Percentiles rank a stretch among this genome's conserved stretches.
These are phyloP conservation scores for Cicer arietinum DNA, from an alignment of 306 rosid genomes.

Conservation along the genomic window DNA sequence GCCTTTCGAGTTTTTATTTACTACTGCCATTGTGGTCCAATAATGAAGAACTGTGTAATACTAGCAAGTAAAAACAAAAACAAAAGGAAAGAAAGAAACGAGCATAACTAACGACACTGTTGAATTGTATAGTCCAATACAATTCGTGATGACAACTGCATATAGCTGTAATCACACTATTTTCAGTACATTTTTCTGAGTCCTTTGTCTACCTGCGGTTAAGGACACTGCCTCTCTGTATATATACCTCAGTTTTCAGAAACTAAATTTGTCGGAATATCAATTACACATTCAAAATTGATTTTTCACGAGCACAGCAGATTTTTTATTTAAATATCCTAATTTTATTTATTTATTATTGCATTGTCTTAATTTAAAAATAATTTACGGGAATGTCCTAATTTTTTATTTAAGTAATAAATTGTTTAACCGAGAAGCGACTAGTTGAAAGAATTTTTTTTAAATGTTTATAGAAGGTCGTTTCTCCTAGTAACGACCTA, in stretches of 20 bases:
- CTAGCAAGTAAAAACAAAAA: not conserved
- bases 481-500: no score
- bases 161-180: not conserved
- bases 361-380: no score
- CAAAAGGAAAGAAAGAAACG: not conserved
- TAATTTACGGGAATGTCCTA: no score
- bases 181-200: not conserved
- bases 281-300: not conserved
- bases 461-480: no score
- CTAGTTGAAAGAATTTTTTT: no score
- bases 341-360: no score
- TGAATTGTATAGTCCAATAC: not conserved
- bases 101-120: slow-evolving; percentile 3
- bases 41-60: not conserved
- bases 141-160: not conserved
- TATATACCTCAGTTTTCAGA: slow-evolving; percentile 2
- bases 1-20: slow-evolving; percentile 19
- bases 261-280: not conserved
- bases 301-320: not conserved
- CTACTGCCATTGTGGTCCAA: slow-evolving; percentile 34
- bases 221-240: not conserved
- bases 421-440: no score
- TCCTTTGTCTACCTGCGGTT: not conserved
- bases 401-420: no score
- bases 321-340: no score